Percentiles rank a stretch among this genome's conserved stretches.
phyloP scores from a whole-genome alignment of 2,329 filamentous ascomycete species.

The Aspergillus tubingensis region DNA sequence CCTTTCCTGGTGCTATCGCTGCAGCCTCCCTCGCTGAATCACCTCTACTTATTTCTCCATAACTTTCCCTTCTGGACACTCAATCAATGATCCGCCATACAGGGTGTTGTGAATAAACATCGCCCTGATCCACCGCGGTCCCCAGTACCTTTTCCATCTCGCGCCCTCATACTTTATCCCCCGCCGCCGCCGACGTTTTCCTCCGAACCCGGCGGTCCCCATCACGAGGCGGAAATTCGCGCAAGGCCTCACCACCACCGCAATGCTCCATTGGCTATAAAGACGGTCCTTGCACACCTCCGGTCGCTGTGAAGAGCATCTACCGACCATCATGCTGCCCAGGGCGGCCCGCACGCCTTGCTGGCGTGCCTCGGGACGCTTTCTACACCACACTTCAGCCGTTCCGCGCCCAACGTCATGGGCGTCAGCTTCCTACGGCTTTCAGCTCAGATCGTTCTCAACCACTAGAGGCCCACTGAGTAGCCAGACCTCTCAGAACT shows the following conservation, averaged over 20 bases:
- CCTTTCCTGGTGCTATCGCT: slow-evolving; percentile 10
- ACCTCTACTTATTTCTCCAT: slow-evolving; percentile 1
- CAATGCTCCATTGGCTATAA: slow-evolving; percentile 29
- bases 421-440: slow-evolving; percentile 24
- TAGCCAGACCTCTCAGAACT: slow-evolving; percentile 25
- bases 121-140: slow-evolving; percentile 7
- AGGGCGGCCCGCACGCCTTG: slow-evolving; percentile 39
- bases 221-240: slow-evolving; percentile 25
- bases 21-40: neutral
- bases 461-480: slow-evolving; percentile 23
- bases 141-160: neutral
- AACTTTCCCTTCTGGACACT: too few relatives aligned
- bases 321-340: slow-evolving; percentile 37
- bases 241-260: slow-evolving; percentile 17
- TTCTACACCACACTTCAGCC: slow-evolving; percentile 27
- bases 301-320: slow-evolving; percentile 10
- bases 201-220: slow-evolving; percentile 40
- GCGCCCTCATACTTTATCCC: slow-evolving; percentile 11
- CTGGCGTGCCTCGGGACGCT: slow-evolving; percentile 34
- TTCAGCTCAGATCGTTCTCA: slow-evolving; percentile 35
- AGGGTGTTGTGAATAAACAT: neutral
- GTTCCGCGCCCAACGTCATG: slow-evolving; percentile 26
- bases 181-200: slow-evolving; percentile 23
- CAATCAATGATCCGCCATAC: neutral
- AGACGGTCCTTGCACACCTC: neutral